Base-by-base conservation (phyloP, 371 early-diverging fungal species). In the Mortierella sp. region DNA sequence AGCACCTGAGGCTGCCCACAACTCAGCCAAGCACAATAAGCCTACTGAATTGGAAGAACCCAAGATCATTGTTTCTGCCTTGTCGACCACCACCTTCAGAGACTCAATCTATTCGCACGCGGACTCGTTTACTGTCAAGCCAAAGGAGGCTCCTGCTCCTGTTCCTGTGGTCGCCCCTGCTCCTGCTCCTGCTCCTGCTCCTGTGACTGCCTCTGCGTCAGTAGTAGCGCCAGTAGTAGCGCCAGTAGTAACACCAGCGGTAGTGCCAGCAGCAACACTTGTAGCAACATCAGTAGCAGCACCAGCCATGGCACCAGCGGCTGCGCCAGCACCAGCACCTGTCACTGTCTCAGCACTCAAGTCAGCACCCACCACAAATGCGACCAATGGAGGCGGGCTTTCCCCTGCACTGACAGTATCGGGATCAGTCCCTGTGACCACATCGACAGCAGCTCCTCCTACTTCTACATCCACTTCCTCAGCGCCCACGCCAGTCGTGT, bases 21-120 rank as follows among this genome's bases (percentile, higher is more conserved):
- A 23, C 19, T 9, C 21, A 53, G 23, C 4, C 53, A 19, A 16
- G 53, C 19, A 23, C 19, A 53, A 23, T 9, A 53, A 21, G 9
- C 26, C 21, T 23, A 37, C 37, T 37, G 37, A 37, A 37, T 9
- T 37, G 9, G 72, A 72, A 1, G 66, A 44, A 4, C 72, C 72
- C 48, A 72, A 45, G 46, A 74, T 74, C 51, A 74, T 74, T 21
- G n/a, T 64, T 1, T 68, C 74, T 18, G 62, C 25, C 26, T 29
- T 70, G 58, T 57, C 57, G 15, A 75, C 75, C 26, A 75, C 58
- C 30, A 75, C 75, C 9, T 75, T 75, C 60, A 44, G 75, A 47
- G 70, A 69, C 48, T 30, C 65, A 18, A 48, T 68, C 30, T 60
- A 74, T 16, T 60, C 69, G 0, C 30, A 50, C 15, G 61, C 62